Conservation (phyloP, 2,329 filamentous ascomycete species). For the Neonectria ditissima region DNA sequence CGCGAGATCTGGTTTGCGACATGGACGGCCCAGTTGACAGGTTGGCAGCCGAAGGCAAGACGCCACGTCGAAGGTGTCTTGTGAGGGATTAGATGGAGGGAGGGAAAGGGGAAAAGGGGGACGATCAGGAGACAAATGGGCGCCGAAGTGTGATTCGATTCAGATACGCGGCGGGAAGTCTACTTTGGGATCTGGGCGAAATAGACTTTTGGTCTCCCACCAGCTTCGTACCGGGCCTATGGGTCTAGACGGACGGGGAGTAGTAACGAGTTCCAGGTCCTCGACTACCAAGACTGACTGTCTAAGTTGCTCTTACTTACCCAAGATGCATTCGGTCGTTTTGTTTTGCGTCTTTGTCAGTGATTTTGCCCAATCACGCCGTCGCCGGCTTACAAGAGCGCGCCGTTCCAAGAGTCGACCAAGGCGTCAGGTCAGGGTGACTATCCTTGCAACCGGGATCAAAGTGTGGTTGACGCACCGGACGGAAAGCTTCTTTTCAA, state of each 20-base stretch:
- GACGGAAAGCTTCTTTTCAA: background rate
- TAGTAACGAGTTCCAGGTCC: background rate
- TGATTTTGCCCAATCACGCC: background rate
- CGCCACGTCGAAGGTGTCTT: constrained; percentile 33
- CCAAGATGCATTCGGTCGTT: background rate
- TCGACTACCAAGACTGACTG: too few species aligned
- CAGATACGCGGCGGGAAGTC: background rate
- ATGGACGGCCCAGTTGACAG: constrained; percentile 24
- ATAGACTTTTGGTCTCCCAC: constrained; percentile 9
- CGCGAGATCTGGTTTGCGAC: constrained; percentile 1
- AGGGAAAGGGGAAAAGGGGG: background rate
- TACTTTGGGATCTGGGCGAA: background rate
- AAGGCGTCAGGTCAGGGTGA: background rate
- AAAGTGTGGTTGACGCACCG: background rate
- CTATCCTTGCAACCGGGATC: too few species aligned
- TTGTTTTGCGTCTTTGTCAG: background rate
- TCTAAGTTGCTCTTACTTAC: background rate
- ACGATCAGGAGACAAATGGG: constrained; percentile 3
- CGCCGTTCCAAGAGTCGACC: background rate
- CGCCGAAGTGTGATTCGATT: background rate
- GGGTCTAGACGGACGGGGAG: background rate
- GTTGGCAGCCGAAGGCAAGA: constrained; percentile 38
- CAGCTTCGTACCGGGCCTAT: background rate
- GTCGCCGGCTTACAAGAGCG: background rate
- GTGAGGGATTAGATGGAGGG: background rate